These are phyloP conservation scores for Leptographium radiaticola DNA, from an alignment of 2,329 filamentous ascomycete genomes.

Conservation along the genomic window DNA sequence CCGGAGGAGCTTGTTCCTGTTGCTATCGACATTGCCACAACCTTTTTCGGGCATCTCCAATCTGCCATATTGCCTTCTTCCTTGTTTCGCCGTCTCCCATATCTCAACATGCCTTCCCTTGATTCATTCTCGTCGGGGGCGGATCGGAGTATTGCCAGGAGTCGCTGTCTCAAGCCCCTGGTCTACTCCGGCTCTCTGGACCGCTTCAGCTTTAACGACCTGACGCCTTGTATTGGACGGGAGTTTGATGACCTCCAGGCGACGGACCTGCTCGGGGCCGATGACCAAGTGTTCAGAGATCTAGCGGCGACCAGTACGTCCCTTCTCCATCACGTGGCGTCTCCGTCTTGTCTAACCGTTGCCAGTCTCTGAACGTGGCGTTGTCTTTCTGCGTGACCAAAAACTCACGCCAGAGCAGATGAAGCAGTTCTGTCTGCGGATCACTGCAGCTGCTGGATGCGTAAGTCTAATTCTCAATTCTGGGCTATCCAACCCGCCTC, in stretches of 20 bases:
- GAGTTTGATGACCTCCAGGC: slow-evolving; percentile 47
- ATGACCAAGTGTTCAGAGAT: slow-evolving; percentile 49
- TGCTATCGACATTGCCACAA: neutral
- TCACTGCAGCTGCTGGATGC: slow-evolving; percentile 30
- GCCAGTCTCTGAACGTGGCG: slow-evolving; percentile 46
- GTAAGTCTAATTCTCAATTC: neutral
- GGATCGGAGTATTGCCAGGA: neutral
- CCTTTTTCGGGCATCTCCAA: neutral
- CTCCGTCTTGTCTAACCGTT: neutral
- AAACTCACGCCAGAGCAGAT: slow-evolving; percentile 42
- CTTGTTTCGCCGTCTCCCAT: neutral
- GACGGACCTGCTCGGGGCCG: slow-evolving; percentile 44
- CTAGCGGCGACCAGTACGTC: slow-evolving; percentile 50
- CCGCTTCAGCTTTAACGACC: slow-evolving; percentile 39
- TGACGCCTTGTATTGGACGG: slow-evolving; percentile 47
- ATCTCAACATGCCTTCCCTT: neutral
- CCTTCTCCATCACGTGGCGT: neutral
- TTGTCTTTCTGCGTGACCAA: slow-evolving; percentile 51
- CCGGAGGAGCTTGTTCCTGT: neutral
- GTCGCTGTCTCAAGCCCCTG: slow-evolving; percentile 2
- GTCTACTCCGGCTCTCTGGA: slow-evolving; percentile 32
- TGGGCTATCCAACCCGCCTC: neutral
- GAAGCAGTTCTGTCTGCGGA: slow-evolving; percentile 42
- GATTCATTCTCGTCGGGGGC: neutral
- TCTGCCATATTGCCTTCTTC: neutral